These are phyloP conservation scores for Selenicereus undatus DNA, from an alignment of 148 eudicot genomes.

Conservation along the genomic window DNA sequence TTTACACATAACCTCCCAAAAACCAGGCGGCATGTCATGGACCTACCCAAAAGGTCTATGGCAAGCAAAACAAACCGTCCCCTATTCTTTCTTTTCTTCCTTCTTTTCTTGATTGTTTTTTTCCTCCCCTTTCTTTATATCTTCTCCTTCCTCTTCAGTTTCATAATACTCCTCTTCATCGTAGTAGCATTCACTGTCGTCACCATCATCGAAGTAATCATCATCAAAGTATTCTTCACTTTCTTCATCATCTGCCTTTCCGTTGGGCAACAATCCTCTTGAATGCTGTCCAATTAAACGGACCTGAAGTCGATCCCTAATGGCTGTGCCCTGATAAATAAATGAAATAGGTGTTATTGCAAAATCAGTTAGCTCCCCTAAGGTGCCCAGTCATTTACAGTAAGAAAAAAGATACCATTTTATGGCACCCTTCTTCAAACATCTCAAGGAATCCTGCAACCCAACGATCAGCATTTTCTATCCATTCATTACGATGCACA, in stretches of 20 bases:
- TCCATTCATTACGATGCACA: constrained; percentile 71
- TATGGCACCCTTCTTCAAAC: constrained; percentile 98
- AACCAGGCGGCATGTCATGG: background rate
- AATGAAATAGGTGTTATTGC: background rate
- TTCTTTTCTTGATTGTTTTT: background rate
- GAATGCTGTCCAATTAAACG: constrained; percentile 35
- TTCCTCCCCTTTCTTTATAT: background rate
- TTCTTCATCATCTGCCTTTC: constrained; percentile 28
- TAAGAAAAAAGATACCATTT: constrained; percentile 25
- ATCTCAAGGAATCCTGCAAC: constrained; percentile 87
- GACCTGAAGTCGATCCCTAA: constrained; percentile 38
- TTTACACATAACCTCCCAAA: constrained; percentile 17
- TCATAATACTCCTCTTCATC: constrained; percentile 35
- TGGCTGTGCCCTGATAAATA: constrained; percentile 31
- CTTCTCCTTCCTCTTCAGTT: constrained; percentile 10
- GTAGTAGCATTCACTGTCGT: constrained; percentile 24
- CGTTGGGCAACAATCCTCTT: constrained; percentile 28
- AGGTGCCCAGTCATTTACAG: background rate
- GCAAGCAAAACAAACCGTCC: background rate
- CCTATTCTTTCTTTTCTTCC: background rate
- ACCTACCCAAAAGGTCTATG: background rate
- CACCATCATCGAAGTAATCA: constrained; percentile 28
- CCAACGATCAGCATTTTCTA: constrained; percentile 80
- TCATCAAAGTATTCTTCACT: constrained; percentile 42
- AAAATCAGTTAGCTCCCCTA: background rate